Evolutionary conservation across 1,284 basidiomycete genomes (phyloP).

Genomic region (Peniophora sp.): DNA sequence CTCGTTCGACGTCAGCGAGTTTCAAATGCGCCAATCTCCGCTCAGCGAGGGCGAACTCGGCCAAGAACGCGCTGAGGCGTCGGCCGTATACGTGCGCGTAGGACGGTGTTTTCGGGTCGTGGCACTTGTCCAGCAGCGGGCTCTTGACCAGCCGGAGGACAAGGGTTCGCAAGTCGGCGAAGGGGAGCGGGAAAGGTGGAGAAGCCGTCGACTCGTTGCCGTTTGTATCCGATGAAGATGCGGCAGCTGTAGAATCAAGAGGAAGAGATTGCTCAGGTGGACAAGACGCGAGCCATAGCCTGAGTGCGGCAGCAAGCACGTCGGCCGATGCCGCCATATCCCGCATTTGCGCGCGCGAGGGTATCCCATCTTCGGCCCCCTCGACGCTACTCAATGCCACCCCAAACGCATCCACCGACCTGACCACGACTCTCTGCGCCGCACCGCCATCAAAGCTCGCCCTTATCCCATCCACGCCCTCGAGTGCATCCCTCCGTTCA

Average conservation of each 20-base stretch:
- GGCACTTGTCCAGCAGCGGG: slow-evolving; percentile 35
- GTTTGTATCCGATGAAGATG: too few relatives aligned
- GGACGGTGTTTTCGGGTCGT: slow-evolving; percentile 15
- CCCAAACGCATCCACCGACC: too few relatives aligned
- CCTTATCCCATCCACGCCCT: slow-evolving; percentile 17
- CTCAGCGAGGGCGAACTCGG: slow-evolving; percentile 49
- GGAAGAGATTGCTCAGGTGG: background rate
- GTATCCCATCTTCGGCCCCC: too few relatives aligned
- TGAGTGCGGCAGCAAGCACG: slow-evolving; percentile 8
- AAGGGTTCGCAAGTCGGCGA: slow-evolving; percentile 41
- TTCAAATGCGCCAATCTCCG: slow-evolving; percentile 34
- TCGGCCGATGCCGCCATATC: slow-evolving; percentile 14
- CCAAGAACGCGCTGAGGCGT: slow-evolving; percentile 44
- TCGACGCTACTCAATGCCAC: too few relatives aligned
- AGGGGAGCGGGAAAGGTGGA: slow-evolving; percentile 53
- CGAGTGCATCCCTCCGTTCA: slow-evolving; percentile 40
- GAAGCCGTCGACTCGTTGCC: slow-evolving; percentile 12
- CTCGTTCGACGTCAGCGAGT: slow-evolving; percentile 13
- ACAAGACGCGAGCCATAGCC: background rate
- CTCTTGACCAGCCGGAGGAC: slow-evolving; percentile 42
- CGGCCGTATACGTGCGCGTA: slow-evolving; percentile 33
- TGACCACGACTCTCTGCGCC: background rate
- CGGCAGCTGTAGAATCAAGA: too few relatives aligned
- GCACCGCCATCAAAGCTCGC: slow-evolving; percentile 32
- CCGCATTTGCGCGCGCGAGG: slow-evolving; percentile 3